These are phyloP conservation scores for Trichosporon asahii DNA, from an alignment of 1,284 basidiomycete species.

Conservation along the genomic window DNA sequence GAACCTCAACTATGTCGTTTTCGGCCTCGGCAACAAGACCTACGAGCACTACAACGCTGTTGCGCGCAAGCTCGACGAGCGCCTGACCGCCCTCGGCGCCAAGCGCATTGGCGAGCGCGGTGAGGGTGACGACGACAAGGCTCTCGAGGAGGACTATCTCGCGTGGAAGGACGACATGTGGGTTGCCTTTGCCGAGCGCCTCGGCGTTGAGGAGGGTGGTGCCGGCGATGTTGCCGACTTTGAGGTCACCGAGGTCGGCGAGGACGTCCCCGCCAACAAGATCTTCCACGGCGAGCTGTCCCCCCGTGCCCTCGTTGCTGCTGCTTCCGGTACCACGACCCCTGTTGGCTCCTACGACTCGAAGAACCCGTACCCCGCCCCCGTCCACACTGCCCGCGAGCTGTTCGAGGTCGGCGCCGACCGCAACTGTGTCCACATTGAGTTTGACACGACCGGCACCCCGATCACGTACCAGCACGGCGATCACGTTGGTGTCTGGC, in stretches of 20 bases:
- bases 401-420: conserved; percentile 73
- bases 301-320: conserved; percentile 68
- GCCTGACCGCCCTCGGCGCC: conserved; percentile 76
- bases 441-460: conserved; percentile 90
- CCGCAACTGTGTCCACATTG: conserved; percentile 92
- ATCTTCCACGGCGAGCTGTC: conserved; percentile 90
- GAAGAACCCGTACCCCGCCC: conserved; percentile 93
- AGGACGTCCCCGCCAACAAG: conserved; percentile 69
- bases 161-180: conserved; percentile 99
- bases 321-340: conserved; percentile 53
- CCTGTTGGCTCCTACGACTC: conserved; percentile 63
- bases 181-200: conserved; percentile 72
- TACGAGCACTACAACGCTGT: conserved; percentile 95
- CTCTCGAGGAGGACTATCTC: conserved; percentile 99
- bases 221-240: conserved; percentile 96
- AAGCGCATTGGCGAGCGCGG: conserved; percentile 83
- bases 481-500: no score
- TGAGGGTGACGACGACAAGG: conserved; percentile 98
- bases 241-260: conserved; percentile 71
- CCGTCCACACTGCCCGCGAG: conserved; percentile 72
- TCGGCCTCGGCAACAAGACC: conserved; percentile 90
- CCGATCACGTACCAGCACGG: conserved; percentile 63
- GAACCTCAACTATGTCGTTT: conserved; percentile 91
- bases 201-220: conserved; percentile 92
- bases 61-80: conserved; percentile 71